Percentiles rank a stretch among this genome's conserved stretches.
phyloP scores from a whole-genome alignment of 164 flowering plant genomes.

The Vitis riparia region DNA sequence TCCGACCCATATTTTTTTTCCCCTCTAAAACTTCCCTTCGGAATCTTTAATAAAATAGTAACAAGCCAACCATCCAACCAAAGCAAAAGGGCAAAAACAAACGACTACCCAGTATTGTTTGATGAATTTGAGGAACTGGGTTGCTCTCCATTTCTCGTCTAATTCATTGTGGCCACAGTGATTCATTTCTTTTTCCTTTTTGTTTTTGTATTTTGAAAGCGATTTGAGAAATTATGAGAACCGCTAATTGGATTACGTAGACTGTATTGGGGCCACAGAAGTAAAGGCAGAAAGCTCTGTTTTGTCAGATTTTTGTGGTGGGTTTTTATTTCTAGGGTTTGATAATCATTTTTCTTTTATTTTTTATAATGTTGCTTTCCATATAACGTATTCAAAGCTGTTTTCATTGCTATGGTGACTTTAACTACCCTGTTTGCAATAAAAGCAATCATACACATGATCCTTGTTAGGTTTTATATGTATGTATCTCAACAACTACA shows the following conservation, averaged over 20 bases:
- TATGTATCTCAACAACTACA: too few relatives aligned
- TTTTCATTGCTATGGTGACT: too few relatives aligned
- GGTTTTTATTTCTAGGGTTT: not conserved
- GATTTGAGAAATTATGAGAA: slow-evolving; percentile 9
- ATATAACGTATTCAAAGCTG: too few relatives aligned
- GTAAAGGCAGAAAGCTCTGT: not conserved
- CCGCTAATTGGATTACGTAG: not conserved
- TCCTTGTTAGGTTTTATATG: too few relatives aligned
- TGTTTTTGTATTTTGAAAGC: slow-evolving; percentile 10
- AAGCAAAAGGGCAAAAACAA: not conserved
- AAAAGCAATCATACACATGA: too few relatives aligned
- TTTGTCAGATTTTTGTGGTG: slow-evolving; percentile 10
- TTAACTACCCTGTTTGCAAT: too few relatives aligned
- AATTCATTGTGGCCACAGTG: too few relatives aligned
- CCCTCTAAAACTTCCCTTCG: too few relatives aligned
- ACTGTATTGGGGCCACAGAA: too few relatives aligned
- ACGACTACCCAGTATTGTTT: slow-evolving; percentile 2
- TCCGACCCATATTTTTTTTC: not conserved
- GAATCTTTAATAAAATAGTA: too few relatives aligned
- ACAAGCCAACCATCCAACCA: not conserved
- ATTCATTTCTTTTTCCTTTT: not conserved
- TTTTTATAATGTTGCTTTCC: too few relatives aligned
- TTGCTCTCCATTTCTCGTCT: slow-evolving; percentile 5
- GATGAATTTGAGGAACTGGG: slow-evolving; percentile 14
- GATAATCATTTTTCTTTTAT: too few relatives aligned